Conservation (phyloP, 441 rosid species). For the Jatropha podagrica region DNA sequence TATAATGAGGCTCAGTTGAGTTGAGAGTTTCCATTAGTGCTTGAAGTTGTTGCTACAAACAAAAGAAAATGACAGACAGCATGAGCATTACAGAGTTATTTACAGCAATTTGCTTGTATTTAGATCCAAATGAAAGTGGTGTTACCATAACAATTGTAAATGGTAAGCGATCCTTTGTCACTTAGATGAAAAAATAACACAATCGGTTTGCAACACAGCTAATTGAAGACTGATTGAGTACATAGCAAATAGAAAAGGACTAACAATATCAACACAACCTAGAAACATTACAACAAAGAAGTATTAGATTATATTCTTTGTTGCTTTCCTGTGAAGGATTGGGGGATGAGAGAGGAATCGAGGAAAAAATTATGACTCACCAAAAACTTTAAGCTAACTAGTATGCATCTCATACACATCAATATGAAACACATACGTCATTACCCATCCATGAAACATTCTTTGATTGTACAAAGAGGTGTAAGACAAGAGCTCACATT, state of each 20-base stretch:
- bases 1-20: constrained; percentile 92
- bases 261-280: not conserved
- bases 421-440: not conserved
- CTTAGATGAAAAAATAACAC: not conserved
- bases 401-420: not conserved
- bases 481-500: not conserved
- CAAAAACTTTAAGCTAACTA: not conserved
- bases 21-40: constrained; percentile 96
- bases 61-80: constrained; percentile 24
- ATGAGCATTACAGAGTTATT: constrained; percentile 17
- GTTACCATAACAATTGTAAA: not conserved
- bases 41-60: constrained; percentile 94
- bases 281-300: not conserved
- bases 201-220: not conserved
- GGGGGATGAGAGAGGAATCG: not conserved
- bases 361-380: not conserved
- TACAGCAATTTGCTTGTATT: constrained; percentile 6
- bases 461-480: not conserved
- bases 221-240: not conserved
- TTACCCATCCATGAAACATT: not conserved
- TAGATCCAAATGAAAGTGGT: constrained; percentile 9
- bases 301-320: not conserved
- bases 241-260: not conserved
- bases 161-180: not conserved
- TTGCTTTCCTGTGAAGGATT: not conserved